Evolutionary conservation across 2,329 filamentous ascomycete species (phyloP), one percentile per base, ranked within the genome.

Genomic region (Colletotrichum chrysophilum): DNA sequence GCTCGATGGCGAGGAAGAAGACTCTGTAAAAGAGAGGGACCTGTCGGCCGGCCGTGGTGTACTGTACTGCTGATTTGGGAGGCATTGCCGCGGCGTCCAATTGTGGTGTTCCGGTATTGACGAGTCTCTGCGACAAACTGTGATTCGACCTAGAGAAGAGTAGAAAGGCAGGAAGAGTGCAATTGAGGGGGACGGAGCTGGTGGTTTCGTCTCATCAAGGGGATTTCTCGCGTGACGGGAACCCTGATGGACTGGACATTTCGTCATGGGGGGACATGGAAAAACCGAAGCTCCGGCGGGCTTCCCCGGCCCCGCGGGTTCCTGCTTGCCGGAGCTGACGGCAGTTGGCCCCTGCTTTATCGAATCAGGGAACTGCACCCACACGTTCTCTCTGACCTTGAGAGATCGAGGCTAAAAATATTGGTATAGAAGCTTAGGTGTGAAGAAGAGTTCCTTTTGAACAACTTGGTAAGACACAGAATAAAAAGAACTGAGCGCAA

Each of bases 1-100:
- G 90, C 84, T 96, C 94, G 80, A 96, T 86, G 81, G 93, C 88
- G 77, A 96, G 91, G 86, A 96, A 96, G 87, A 96, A 95, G 81
- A 93, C 79, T 74, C 90, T 89, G 86, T 96, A 96, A 77, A 87
- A 78, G 43, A 89, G 79, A 26, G 93, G 93, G 48, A 94, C 88
- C 71, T 82, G 82, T 76, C 89, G 85, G 61, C 86, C 86, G 70
- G 72, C 60, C 55, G 71, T 70, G 26, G 26, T 64, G 66, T 66
- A 65, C n/a, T 68, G 72, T 16, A 66, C 55, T 14, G 72, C 60
- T 52, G 43, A 24, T 66, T 78, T 76, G 71, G 80, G 74, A 72
- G 80, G 78, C 76, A 72, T 78, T 14, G n/a, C 58, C 3, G 16
- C 60, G 9, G 10, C 14, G 18, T 43, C 61, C 21, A 3, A 43